phyloP scores from a whole-genome alignment of 176 grass and related monocot genomes.

The Hordeum marinum region DNA sequence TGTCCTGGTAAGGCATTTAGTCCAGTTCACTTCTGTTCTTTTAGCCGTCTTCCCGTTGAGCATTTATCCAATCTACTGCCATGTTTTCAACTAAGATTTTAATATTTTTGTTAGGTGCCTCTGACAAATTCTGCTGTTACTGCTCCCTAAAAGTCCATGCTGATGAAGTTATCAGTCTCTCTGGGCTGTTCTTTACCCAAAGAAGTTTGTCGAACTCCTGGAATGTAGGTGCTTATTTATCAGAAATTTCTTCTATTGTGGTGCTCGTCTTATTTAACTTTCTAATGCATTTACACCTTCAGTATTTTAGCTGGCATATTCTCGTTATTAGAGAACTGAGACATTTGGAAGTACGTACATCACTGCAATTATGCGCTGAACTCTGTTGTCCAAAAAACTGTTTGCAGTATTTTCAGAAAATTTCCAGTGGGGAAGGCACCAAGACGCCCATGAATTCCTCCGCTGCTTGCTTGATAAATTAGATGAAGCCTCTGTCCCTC shows the following conservation, averaged over 20 bases:
- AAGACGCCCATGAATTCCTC: conserved; percentile 55
- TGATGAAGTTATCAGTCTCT: background rate
- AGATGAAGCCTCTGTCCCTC: background rate
- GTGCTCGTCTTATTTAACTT: background rate
- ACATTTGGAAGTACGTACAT: background rate
- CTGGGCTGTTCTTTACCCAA: background rate
- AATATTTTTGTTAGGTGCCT: background rate
- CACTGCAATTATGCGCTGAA: background rate
- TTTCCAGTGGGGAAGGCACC: conserved; percentile 25
- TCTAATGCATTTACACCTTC: background rate
- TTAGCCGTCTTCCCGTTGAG: background rate
- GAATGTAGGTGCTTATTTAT: conserved; percentile 7
- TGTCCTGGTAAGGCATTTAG: conserved; percentile 28
- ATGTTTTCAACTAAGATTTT: background rate
- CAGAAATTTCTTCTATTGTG: background rate
- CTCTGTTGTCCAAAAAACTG: background rate
- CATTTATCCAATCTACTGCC: background rate
- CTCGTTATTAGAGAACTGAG: background rate
- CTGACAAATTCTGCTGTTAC: conserved; percentile 7
- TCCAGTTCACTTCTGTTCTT: background rate
- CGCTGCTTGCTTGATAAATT: conserved; percentile 43
- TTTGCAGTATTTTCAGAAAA: conserved; percentile 35
- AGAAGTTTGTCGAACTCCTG: conserved; percentile 2
- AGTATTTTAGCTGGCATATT: background rate
- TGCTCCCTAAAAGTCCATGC: conserved; percentile 1